These are phyloP conservation scores for Globisporangium solare DNA, from an alignment of 352 stramenopile genomes.

Conservation along the genomic window DNA sequence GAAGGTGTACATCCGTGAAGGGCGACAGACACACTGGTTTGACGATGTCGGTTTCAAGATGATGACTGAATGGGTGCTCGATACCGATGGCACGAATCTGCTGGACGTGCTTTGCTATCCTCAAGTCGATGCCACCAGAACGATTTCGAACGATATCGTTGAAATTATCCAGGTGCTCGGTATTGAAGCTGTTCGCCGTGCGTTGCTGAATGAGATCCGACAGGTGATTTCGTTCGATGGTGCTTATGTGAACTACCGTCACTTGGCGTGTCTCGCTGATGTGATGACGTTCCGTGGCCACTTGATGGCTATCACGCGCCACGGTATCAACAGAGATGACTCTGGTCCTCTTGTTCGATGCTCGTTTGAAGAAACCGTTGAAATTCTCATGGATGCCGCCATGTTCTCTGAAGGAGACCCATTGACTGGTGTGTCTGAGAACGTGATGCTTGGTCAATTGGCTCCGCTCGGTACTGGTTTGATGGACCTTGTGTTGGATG, in stretches of 20 bases:
- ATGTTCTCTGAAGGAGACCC: constrained; percentile 97
- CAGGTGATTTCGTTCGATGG: constrained; percentile 99
- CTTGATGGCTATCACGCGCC: constrained; percentile 96
- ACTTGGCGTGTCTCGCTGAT: constrained; percentile 97
- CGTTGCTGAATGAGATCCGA: constrained; percentile 94
- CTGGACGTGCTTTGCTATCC: constrained; percentile 96
- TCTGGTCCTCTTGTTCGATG: constrained; percentile 96
- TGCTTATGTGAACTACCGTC: constrained; percentile 99
- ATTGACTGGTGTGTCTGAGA: constrained; percentile 97
- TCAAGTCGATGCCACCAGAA: constrained; percentile 95
- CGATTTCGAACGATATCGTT: constrained; percentile 99
- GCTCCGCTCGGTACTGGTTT: constrained; percentile 95
- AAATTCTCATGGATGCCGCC: constrained; percentile 99
- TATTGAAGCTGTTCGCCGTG: constrained; percentile 87
- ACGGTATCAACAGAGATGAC: constrained; percentile 99
- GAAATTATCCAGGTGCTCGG: constrained; percentile 97
- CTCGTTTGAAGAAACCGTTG: constrained; percentile 99
- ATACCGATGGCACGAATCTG: constrained; percentile 99
- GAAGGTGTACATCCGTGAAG: constrained; percentile 97
- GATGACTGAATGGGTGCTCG: constrained; percentile 97
- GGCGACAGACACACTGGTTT: constrained; percentile 93
- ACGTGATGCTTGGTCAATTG: constrained; percentile 98
- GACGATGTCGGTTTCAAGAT: constrained; percentile 93
- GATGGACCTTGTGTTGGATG: constrained; percentile 98
- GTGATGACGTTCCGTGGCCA: constrained; percentile 99